Evolutionary conservation across 768 basidiomycete species (phyloP).

Genomic region (Leccinum ochraceum): DNA sequence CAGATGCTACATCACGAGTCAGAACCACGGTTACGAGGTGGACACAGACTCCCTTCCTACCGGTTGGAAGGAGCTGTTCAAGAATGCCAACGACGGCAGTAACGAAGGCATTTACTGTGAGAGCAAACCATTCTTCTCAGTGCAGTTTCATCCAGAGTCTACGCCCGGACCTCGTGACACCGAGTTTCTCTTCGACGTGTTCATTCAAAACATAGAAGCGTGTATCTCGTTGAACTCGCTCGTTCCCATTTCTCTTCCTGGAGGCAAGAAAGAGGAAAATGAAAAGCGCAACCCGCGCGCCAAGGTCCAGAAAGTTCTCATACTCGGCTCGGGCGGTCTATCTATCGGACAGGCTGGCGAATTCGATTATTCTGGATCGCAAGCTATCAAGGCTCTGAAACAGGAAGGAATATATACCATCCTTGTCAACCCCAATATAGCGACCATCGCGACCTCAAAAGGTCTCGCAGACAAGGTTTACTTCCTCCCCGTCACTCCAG

Average conservation of each 20-base stretch:
- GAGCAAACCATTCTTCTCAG: constrained; percentile 94
- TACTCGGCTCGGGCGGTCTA: constrained; percentile 95
- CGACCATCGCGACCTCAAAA: constrained; percentile 96
- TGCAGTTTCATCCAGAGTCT: constrained; percentile 99
- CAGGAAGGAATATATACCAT: constrained; percentile 99
- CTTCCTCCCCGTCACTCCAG: constrained; percentile 97
- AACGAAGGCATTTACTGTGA: constrained; percentile 98
- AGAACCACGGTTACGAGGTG: constrained; percentile 98
- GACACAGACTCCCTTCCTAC: constrained; percentile 72
- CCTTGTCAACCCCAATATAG: constrained; percentile 98
- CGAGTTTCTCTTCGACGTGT: constrained; percentile 98
- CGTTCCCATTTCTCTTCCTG: constrained; percentile 66
- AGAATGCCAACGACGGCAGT: constrained; percentile 94
- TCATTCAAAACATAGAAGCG: constrained; percentile 84
- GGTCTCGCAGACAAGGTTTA: constrained; percentile 99
- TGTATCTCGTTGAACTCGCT: constrained; percentile 59
- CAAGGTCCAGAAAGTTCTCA: constrained; percentile 90
- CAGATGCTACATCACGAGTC: constrained; percentile 97
- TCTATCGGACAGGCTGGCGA: constrained; percentile 99
- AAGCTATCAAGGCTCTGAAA: constrained; percentile 99
- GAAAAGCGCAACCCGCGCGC: constrained; percentile 67
- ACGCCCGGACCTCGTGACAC: constrained; percentile 97
- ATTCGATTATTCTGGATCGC: constrained; percentile 99
- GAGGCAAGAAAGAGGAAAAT: constrained; percentile 83
- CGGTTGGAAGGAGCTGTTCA: constrained; percentile 94